Percentiles rank a stretch among this genome's conserved stretches.
Evolutionary conservation across 768 basidiomycete species (phyloP).

Genomic region (Scleroderma citrinum): DNA sequence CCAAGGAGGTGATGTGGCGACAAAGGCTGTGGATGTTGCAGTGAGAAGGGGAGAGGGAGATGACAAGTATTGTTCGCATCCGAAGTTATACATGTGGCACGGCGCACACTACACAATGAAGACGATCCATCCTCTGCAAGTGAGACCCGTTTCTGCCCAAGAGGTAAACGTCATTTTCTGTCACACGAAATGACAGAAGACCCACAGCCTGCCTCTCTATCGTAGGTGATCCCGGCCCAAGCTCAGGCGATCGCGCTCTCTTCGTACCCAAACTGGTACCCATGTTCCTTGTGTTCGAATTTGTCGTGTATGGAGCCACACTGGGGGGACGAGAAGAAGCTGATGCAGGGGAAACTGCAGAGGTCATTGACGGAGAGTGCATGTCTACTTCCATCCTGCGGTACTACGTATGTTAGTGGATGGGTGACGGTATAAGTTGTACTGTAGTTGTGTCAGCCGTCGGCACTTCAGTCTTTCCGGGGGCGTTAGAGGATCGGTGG

Average conservation of each 20-base stretch:
- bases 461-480: too few relatives aligned
- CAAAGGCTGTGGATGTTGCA: background rate
- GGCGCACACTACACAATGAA: slow-evolving; percentile 16
- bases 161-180: background rate
- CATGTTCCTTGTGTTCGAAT: too few relatives aligned
- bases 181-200: background rate
- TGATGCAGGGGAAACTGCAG: slow-evolving; percentile 28
- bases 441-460: too few relatives aligned
- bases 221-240: slow-evolving; percentile 33
- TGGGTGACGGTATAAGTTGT: too few relatives aligned
- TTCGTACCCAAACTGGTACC: slow-evolving; percentile 35
- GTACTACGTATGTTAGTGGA: background rate
- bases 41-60: slow-evolving; percentile 12
- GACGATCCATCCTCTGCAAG: slow-evolving; percentile 25
- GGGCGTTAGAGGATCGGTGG: too few relatives aligned
- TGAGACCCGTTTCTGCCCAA: slow-evolving; percentile 52
- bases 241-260: slow-evolving; percentile 52
- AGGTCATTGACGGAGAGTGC: slow-evolving; percentile 36
- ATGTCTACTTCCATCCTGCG: slow-evolving; percentile 53
- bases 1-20: background rate
- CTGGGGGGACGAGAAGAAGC: slow-evolving; percentile 5
- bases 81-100: slow-evolving; percentile 22
- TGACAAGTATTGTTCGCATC: slow-evolving; percentile 18
- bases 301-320: background rate
- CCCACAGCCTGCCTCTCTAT: slow-evolving; percentile 55